Evolutionary conservation across 2,329 filamentous ascomycete genomes (phyloP).

Genomic region (Hypoxylon sp.): DNA sequence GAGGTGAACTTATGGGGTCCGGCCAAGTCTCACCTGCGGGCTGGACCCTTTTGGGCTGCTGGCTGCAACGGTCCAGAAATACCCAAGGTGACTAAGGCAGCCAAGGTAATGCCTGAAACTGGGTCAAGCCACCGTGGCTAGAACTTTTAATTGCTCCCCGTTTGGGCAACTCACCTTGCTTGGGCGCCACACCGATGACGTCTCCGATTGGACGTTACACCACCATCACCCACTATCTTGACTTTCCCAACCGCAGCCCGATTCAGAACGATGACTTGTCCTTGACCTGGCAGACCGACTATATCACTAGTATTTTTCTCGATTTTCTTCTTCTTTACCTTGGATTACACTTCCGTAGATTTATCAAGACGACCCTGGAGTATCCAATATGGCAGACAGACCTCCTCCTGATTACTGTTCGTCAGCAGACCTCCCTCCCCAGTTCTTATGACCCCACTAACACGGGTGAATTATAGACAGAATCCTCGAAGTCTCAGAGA

Average conservation of each 20-base stretch:
- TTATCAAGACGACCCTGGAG: constrained; percentile 7
- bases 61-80: neutral
- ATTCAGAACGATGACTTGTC: constrained; percentile 29
- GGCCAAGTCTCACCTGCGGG: constrained; percentile 20
- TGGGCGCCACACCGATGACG: constrained; percentile 44
- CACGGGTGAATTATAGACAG: constrained; percentile 68
- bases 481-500: constrained; percentile 79
- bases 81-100: neutral
- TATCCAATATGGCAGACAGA: constrained; percentile 53
- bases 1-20: constrained; percentile 24
- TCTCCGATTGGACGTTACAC: constrained; percentile 29
- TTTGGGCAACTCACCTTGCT: constrained; percentile 19
- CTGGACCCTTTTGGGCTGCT: constrained; percentile 20
- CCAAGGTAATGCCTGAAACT: neutral
- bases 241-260: constrained; percentile 34
- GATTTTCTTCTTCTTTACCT: constrained; percentile 8
- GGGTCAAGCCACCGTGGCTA: constrained; percentile 50
- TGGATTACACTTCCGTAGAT: constrained; percentile 1
- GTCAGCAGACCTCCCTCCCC: constrained; percentile 44
- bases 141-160: constrained; percentile 19
- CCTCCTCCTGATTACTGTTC: constrained; percentile 72
- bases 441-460: constrained; percentile 42
- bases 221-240: constrained; percentile 14
- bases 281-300: constrained; percentile 13
- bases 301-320: constrained; percentile 13